Conservation (phyloP, 306 rosid species). For the Vigna mungo region DNA sequence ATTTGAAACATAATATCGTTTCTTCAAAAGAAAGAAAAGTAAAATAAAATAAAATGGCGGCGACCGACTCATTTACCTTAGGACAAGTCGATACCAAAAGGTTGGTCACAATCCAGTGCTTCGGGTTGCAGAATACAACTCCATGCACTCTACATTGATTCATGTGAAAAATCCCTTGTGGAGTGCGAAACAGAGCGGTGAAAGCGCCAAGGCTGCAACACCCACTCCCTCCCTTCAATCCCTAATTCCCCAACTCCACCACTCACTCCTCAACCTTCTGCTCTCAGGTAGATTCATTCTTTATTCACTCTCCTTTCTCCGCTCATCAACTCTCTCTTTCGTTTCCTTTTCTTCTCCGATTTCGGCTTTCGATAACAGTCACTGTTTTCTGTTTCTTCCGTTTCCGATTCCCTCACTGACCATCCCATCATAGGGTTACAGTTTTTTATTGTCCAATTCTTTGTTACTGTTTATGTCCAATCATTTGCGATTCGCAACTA, state of each 20-base stretch:
- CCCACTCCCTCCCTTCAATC: conserved; percentile 39
- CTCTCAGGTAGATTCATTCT: conserved; percentile 7
- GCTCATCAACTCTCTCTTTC: neutral
- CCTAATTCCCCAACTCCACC: conserved; percentile 34
- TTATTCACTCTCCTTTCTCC: neutral
- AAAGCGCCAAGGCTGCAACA: conserved; percentile 44
- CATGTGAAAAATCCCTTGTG: conserved; percentile 34
- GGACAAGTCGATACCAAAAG: neutral
- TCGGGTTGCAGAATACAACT: neutral
- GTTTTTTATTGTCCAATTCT: neutral
- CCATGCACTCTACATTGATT: conserved; percentile 34
- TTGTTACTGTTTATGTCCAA: conserved; percentile 1
- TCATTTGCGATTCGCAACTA: neutral
- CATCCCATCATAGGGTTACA: neutral
- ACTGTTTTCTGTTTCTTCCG: neutral
- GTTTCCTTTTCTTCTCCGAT: conserved; percentile 31
- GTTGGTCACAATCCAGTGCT: conserved; percentile 33
- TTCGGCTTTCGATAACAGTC: neutral
- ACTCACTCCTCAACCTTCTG: conserved; percentile 20
- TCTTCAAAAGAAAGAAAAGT: too few relatives aligned
- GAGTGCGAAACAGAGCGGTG: conserved; percentile 26
- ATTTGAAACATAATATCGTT: too few relatives aligned
- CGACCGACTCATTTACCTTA: conserved; percentile 25
- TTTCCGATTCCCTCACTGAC: neutral
- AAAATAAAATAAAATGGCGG: neutral